Conservation (phyloP, 1,284 basidiomycete genomes). For the Irpex rosettiformis region DNA sequence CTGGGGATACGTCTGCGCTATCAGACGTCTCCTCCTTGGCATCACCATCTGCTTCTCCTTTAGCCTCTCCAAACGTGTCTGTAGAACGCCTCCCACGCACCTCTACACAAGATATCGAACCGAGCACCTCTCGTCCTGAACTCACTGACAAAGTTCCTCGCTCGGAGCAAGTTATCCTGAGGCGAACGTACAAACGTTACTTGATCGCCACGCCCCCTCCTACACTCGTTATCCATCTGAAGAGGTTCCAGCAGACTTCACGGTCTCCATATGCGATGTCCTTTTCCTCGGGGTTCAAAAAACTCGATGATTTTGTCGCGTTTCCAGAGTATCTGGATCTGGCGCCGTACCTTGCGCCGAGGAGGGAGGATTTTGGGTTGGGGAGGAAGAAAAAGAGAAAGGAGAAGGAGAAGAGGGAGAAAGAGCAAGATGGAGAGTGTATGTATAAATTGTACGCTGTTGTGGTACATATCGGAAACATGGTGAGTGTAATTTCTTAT, state of each 20-base stretch:
- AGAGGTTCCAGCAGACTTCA: constrained; percentile 83
- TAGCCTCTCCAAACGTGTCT: constrained; percentile 29
- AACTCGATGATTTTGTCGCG: constrained; percentile 83
- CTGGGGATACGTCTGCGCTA: constrained; percentile 25
- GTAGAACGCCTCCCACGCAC: constrained; percentile 20
- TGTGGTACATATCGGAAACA: constrained; percentile 88
- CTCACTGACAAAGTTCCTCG: constrained; percentile 28
- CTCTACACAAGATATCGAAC: not conserved
- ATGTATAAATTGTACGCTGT: constrained; percentile 80
- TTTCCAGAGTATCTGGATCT: constrained; percentile 88
- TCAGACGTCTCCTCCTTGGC: constrained; percentile 37
- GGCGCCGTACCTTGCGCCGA: constrained; percentile 83
- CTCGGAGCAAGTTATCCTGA: constrained; percentile 67
- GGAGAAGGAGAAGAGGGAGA: constrained; percentile 28
- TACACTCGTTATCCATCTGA: constrained; percentile 88
- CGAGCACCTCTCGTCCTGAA: too few species aligned
- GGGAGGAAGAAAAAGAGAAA: constrained; percentile 35
- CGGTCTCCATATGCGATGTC: constrained; percentile 45
- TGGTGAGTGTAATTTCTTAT: constrained; percentile 47
- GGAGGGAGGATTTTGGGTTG: constrained; percentile 64
- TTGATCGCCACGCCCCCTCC: constrained; percentile 85
- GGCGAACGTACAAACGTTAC: constrained; percentile 90
- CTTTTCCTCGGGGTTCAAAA: constrained; percentile 69
- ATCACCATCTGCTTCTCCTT: constrained; percentile 36
- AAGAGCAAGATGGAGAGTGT: constrained; percentile 45